Evolutionary conservation across 371 early-diverging fungal genomes (phyloP).

Genomic region (Zopfochytrium polystomum): DNA sequence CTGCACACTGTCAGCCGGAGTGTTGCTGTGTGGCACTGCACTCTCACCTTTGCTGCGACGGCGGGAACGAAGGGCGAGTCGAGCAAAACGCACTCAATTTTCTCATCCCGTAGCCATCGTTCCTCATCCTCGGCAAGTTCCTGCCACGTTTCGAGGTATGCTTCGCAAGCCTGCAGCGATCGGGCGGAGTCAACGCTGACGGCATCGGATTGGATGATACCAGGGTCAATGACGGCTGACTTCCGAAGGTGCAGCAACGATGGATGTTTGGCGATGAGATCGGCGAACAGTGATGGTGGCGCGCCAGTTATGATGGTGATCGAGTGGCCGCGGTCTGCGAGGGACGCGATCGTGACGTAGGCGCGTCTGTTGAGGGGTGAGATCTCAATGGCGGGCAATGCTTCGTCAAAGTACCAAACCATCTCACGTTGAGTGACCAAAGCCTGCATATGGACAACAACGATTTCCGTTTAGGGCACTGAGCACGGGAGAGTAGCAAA

Average conservation of each 20-base stretch:
- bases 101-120: constrained; percentile 20
- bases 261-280: constrained; percentile 55
- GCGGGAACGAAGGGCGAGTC: constrained; percentile 68
- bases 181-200: constrained; percentile 64
- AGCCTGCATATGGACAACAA: constrained; percentile 43
- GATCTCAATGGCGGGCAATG: background rate
- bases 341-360: constrained; percentile 36
- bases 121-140: constrained; percentile 55
- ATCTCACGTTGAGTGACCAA: constrained; percentile 69
- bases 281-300: constrained; percentile 65
- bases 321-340: constrained; percentile 55
- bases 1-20: background rate
- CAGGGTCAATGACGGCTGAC: constrained; percentile 54
- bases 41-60: constrained; percentile 26
- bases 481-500: constrained; percentile 32
- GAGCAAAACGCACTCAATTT: constrained; percentile 63
- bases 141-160: constrained; percentile 49
- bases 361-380: constrained; percentile 24
- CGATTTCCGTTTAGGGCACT: background rate
- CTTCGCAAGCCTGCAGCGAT: constrained; percentile 48
- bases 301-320: constrained; percentile 67
- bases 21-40: background rate
- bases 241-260: constrained; percentile 34
- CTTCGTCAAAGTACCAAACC: constrained; percentile 43
- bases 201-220: constrained; percentile 68